Conservation (phyloP, 2,329 filamentous ascomycete species). For the Aschersonia sp. region DNA sequence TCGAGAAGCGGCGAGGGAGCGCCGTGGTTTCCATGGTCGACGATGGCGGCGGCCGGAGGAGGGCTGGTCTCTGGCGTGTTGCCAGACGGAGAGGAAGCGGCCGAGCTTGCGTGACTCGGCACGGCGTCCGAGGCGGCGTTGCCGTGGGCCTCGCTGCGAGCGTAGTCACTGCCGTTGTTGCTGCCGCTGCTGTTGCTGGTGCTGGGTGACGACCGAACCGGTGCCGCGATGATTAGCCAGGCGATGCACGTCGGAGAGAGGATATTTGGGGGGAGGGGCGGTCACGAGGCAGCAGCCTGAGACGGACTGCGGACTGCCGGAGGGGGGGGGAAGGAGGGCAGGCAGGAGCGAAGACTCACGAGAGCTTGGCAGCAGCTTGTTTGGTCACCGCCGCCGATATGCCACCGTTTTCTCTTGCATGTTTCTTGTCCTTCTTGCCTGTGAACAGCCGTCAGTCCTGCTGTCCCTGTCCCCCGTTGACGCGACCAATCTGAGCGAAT, state of each 20-base stretch:
- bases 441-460: background rate
- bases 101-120: constrained; percentile 23
- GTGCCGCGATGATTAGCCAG: constrained; percentile 4
- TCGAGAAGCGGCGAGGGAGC: constrained; percentile 30
- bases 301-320: background rate
- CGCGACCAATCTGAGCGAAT: too few species aligned
- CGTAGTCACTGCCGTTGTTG: constrained; percentile 6
- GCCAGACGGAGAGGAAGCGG: constrained; percentile 27
- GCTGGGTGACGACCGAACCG: background rate
- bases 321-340: constrained; percentile 5
- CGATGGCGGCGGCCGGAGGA: constrained; percentile 8
- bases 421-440: constrained; percentile 36
- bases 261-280: background rate
- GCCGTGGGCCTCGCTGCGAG: constrained; percentile 14
- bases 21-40: constrained; percentile 27
- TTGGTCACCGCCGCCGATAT: constrained; percentile 39
- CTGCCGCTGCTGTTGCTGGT: constrained; percentile 5
- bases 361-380: constrained; percentile 35
- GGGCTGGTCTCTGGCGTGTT: constrained; percentile 32
- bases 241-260: background rate
- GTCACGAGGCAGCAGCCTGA: too few species aligned
- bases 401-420: constrained; percentile 38
- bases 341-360: constrained; percentile 21
- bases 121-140: constrained; percentile 14
- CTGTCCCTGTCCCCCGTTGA: background rate